Conservation (phyloP, 2,329 filamentous ascomycete species). For the Lasiodiplodia gonubiensis region DNA sequence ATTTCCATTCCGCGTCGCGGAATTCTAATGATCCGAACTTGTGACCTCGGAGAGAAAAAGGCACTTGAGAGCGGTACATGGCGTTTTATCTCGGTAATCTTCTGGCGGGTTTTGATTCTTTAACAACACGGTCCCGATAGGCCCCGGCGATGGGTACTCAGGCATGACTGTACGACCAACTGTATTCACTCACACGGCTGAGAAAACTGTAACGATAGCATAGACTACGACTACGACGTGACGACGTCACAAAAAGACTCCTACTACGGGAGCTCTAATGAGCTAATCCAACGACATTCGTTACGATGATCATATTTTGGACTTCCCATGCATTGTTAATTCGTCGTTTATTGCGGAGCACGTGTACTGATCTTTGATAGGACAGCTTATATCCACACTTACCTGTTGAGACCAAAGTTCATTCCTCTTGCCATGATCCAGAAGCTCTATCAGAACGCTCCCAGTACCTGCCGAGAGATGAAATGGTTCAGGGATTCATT, state of each 20-base stretch:
- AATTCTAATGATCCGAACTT: not conserved
- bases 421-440: not conserved
- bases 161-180: constrained; percentile 25
- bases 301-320: constrained; percentile 7
- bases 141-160: constrained; percentile 17
- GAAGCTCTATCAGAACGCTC: too few species aligned
- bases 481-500: not conserved
- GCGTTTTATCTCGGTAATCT: constrained; percentile 5
- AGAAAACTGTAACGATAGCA: constrained; percentile 22
- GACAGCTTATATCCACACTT: not conserved
- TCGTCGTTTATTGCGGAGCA: not conserved
- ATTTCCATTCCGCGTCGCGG: not conserved
- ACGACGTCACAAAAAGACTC: constrained; percentile 13
- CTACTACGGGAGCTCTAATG: constrained; percentile 16
- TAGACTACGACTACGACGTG: constrained; percentile 27
- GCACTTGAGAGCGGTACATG: not conserved
- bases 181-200: constrained; percentile 1
- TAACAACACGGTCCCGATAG: not conserved
- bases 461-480: not conserved
- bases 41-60: not conserved
- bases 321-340: not conserved
- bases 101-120: not conserved
- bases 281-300: constrained; percentile 22
- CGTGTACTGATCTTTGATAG: not conserved
- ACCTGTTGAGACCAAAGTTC: not conserved